Evolutionary conservation across 2,329 filamentous ascomycete genomes (phyloP).

Genomic region (Aspergillus glaucus): DNA sequence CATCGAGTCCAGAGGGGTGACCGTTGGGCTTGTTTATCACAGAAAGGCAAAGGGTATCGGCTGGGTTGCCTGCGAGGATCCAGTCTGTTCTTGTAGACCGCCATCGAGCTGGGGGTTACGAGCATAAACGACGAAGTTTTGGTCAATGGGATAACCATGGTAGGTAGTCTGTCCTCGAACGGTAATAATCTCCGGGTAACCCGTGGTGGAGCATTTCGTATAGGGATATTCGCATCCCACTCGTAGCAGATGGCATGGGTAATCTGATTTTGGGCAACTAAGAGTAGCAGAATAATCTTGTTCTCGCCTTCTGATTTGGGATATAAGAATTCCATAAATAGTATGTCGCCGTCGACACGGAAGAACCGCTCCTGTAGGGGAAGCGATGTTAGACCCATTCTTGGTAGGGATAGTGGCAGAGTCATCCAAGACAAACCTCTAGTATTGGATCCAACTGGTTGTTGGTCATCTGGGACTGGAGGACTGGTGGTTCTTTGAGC

Average conservation of each 20-base stretch:
- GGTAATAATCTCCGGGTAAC: constrained; percentile 25
- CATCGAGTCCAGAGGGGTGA: constrained; percentile 73
- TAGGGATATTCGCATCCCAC: constrained; percentile 44
- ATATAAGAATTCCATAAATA: constrained; percentile 80
- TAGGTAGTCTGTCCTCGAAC: constrained; percentile 50
- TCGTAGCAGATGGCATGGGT: constrained; percentile 47
- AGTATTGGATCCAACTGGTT: constrained; percentile 56
- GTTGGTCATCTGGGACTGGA: constrained; percentile 47
- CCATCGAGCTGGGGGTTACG: constrained; percentile 56
- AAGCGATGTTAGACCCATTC: background rate
- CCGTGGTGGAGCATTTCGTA: constrained; percentile 22
- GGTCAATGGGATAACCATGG: constrained; percentile 65
- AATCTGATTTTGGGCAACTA: constrained; percentile 41
- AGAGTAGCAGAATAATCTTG: constrained; percentile 69
- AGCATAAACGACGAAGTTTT: constrained; percentile 65
- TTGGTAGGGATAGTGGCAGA: background rate
- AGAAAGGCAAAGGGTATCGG: constrained; percentile 24
- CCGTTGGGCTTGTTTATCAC: constrained; percentile 17
- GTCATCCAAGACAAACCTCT: constrained; percentile 35
- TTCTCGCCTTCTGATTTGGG: constrained; percentile 60
- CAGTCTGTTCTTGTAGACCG: constrained; percentile 40
- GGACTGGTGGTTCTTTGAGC: constrained; percentile 51
- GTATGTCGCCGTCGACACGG: constrained; percentile 63
- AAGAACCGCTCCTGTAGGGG: constrained; percentile 40
- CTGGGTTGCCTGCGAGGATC: constrained; percentile 18